phyloP scores from a whole-genome alignment of 345 rosid genomes.

The Crucihimalaya himalaica region DNA sequence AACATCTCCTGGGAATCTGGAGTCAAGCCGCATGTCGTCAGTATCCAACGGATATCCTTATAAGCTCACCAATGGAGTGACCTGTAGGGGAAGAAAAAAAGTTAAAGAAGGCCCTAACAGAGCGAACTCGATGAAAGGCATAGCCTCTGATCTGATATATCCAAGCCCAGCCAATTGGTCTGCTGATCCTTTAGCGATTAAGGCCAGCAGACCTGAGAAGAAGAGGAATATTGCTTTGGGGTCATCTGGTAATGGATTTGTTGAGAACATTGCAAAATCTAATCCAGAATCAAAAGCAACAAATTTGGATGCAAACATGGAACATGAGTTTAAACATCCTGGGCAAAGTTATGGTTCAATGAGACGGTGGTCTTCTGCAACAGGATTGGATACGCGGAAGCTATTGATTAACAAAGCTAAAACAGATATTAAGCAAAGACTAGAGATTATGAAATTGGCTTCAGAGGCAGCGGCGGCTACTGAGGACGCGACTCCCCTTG shows the following conservation, averaged over 20 bases:
- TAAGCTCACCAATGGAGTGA: constrained; percentile 58
- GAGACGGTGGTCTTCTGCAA: constrained; percentile 58
- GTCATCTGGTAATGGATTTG: constrained; percentile 55
- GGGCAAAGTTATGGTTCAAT: constrained; percentile 49
- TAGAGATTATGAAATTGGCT: constrained; percentile 63
- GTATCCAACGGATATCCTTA: constrained; percentile 51
- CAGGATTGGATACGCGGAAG: constrained; percentile 81
- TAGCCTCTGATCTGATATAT: constrained; percentile 31
- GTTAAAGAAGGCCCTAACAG: constrained; percentile 52
- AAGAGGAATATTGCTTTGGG: constrained; percentile 65
- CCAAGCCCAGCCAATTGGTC: constrained; percentile 38
- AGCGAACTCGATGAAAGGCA: constrained; percentile 46
- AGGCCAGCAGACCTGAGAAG: constrained; percentile 65
- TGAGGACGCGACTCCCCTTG: constrained; percentile 27
- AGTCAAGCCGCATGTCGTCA: constrained; percentile 53
- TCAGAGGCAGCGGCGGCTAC: constrained; percentile 50
- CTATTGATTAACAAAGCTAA: constrained; percentile 80
- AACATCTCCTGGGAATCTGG: constrained; percentile 52
- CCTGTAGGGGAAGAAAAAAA: constrained; percentile 47
- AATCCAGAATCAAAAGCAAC: constrained; percentile 46
- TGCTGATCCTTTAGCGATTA: constrained; percentile 47
- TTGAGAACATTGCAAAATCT: constrained; percentile 50
- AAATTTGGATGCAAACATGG: constrained; percentile 44
- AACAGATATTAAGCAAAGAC: constrained; percentile 58
- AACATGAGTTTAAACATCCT: constrained; percentile 53